Conservation (phyloP, 2,329 filamentous ascomycete species). For the Talaromyces rugulosus region DNA sequence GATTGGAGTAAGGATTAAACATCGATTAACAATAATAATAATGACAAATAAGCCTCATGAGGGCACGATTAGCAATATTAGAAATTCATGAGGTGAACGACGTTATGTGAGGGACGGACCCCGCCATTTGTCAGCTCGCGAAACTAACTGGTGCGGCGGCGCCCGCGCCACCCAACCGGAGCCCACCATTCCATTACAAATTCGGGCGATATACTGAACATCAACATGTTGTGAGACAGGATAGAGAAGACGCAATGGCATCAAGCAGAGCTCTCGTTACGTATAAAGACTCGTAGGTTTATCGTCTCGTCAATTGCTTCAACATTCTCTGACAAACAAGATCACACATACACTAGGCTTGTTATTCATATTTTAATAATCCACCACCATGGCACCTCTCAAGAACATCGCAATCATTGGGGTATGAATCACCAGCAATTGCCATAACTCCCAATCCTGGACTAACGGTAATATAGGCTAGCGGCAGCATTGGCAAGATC, state of each 20-base stretch:
- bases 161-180: slow-evolving; percentile 4
- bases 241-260: neutral
- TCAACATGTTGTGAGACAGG: neutral
- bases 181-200: slow-evolving; percentile 5
- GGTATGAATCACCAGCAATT: slow-evolving; percentile 11
- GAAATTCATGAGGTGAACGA: too few species aligned
- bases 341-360: too few species aligned
- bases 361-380: too few species aligned
- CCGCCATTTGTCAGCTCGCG: neutral
- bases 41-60: neutral
- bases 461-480: slow-evolving; percentile 15
- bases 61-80: too few species aligned
- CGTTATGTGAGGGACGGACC: too few species aligned
- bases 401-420: slow-evolving; percentile 18
- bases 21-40: too few species aligned
- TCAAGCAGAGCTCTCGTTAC: too few species aligned
- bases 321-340: too few species aligned
- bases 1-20: too few species aligned
- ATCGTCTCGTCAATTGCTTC: too few species aligned
- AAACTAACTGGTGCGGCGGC: slow-evolving; percentile 8
- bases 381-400: neutral
- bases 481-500: slow-evolving; percentile 21
- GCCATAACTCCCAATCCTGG: neutral
- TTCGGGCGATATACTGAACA: neutral
- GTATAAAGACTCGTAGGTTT: too few species aligned